Percentiles rank a stretch among this genome's conserved stretches.
Evolutionary conservation across 345 rosid species (phyloP).

Genomic region (Eutrema yunnanense): DNA sequence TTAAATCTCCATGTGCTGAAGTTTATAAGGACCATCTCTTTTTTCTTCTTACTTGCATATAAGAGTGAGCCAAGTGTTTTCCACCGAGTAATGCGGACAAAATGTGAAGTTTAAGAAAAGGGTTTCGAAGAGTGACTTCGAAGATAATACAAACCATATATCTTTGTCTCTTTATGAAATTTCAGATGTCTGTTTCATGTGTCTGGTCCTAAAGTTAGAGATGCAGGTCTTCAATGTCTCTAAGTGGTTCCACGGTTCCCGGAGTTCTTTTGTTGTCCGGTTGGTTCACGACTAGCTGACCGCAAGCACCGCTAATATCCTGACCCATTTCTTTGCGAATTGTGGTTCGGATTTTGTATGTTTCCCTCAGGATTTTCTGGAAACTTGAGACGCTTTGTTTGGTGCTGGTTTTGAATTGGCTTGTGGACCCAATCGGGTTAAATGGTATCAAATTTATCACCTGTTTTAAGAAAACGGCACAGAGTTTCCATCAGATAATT

Average conservation of each 20-base stretch:
- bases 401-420: conserved; percentile 59
- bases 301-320: conserved; percentile 92
- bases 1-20: neutral
- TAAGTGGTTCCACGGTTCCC: conserved; percentile 26
- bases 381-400: conserved; percentile 54
- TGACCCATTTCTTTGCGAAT: conserved; percentile 88
- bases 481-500: neutral
- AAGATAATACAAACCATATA: conserved; percentile 24
- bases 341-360: conserved; percentile 70
- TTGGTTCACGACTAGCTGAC: conserved; percentile 77
- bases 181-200: conserved; percentile 10
- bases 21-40: conserved; percentile 18
- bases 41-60: conserved; percentile 1
- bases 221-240: conserved; percentile 91
- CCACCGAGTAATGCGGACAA: conserved; percentile 10
- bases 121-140: conserved; percentile 12
- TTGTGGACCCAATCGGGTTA: conserved; percentile 71
- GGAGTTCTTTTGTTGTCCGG: conserved; percentile 39
- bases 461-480: conserved; percentile 35
- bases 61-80: conserved; percentile 24
- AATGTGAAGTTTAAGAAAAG: conserved; percentile 25
- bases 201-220: conserved; percentile 29
- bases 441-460: conserved; percentile 93
- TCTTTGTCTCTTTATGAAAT: neutral
- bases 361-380: conserved; percentile 78